phyloP scores from a whole-genome alignment of 2,329 filamentous ascomycete genomes.

The Didymella keratinophila region DNA sequence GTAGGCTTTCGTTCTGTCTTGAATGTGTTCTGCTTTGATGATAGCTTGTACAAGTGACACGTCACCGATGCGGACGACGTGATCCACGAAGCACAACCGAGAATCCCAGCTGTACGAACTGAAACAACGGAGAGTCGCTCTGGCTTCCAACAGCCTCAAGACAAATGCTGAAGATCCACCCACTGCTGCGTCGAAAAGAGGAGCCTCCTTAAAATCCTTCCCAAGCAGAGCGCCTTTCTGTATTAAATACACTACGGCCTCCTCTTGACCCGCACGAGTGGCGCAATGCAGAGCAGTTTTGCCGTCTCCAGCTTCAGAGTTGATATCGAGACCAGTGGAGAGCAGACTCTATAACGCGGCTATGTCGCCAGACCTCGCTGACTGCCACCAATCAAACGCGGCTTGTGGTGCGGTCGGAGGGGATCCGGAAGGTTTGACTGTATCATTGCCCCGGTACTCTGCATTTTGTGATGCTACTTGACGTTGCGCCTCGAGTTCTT shows the following conservation, averaged over 20 bases:
- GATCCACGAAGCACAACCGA: background rate
- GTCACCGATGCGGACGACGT: background rate
- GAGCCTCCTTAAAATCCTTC: background rate
- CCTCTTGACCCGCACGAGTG: constrained; percentile 12
- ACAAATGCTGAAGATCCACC: background rate
- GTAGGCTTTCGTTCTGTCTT: background rate
- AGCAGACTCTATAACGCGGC: background rate
- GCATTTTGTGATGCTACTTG: background rate
- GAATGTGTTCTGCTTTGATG: background rate
- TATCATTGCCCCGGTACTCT: background rate
- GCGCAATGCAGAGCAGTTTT: constrained; percentile 26
- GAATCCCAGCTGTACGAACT: too few species aligned
- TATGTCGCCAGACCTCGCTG: constrained; percentile 16
- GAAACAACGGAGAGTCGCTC: background rate
- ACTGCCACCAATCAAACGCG: constrained; percentile 8
- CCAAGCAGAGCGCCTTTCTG: constrained; percentile 1
- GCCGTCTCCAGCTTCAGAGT: constrained; percentile 9
- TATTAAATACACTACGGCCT: constrained; percentile 2
- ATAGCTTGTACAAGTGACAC: background rate
- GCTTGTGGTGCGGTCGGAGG: background rate
- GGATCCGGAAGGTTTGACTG: background rate
- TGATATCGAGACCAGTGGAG: background rate
- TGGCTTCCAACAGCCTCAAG: background rate
- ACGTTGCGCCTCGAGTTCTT: background rate
- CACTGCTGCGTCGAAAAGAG: constrained; percentile 10